These are phyloP conservation scores for Solanum chiquidenum DNA, from an alignment of 257 asterid genomes.

Conservation along the genomic window DNA sequence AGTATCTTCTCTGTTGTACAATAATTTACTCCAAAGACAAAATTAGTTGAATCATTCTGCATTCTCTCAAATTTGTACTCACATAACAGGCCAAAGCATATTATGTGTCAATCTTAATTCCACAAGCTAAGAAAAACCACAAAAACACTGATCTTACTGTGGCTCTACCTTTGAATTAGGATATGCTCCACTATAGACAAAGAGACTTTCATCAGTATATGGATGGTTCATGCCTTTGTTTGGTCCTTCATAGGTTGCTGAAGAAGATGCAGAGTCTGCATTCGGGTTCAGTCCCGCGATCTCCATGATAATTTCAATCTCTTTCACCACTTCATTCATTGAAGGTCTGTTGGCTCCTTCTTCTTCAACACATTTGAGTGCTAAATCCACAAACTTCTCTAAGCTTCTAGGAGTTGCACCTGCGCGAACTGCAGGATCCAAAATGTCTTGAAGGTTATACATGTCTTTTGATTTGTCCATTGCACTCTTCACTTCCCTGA, in stretches of 20 bases:
- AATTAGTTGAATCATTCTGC: not conserved
- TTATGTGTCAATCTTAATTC: not conserved
- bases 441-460: conserved; percentile 48
- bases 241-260: conserved; percentile 50
- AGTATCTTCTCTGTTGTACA: not conserved
- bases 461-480: conserved; percentile 54
- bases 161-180: conserved; percentile 36
- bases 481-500: conserved; percentile 47
- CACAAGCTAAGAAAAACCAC: not conserved
- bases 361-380: conserved; percentile 62
- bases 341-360: conserved; percentile 42
- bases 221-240: conserved; percentile 46
- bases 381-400: conserved; percentile 60
- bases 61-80: not conserved
- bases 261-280: conserved; percentile 67
- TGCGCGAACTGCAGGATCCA: conserved; percentile 61
- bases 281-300: conserved; percentile 66
- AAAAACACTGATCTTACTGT: conserved; percentile 19
- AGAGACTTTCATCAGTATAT: conserved; percentile 59
- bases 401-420: conserved; percentile 36
- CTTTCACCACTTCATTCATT: conserved; percentile 83
- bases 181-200: conserved; percentile 40
- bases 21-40: not conserved
- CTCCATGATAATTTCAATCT: conserved; percentile 67
- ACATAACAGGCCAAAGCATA: not conserved